Evolutionary conservation across 164 flowering plant genomes (phyloP).

Genomic region (Stephania japonica): DNA sequence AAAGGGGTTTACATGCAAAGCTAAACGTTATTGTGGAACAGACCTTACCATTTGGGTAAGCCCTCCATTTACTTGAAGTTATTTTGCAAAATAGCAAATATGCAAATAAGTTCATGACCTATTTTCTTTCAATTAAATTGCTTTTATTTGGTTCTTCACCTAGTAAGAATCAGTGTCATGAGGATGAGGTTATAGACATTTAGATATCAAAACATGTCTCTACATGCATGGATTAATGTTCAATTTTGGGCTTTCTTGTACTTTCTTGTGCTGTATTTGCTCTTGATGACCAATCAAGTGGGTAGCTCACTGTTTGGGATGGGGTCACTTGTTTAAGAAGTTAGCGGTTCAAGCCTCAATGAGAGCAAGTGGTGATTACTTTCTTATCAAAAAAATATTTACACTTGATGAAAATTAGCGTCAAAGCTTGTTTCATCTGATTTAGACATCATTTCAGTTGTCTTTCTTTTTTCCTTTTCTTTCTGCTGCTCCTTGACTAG

Average conservation of each 20-base stretch:
- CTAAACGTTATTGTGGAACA: slow-evolving; percentile 64
- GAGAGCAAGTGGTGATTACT: too few relatives aligned
- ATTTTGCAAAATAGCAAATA: background rate
- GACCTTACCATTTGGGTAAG: slow-evolving; percentile 67
- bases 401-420: too few relatives aligned
- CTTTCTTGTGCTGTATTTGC: background rate
- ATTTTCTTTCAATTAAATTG: background rate
- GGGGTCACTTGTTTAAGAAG: too few relatives aligned
- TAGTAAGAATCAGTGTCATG: background rate
- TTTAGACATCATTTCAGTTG: background rate
- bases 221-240: background rate
- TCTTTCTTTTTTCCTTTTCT: too few relatives aligned
- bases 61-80: slow-evolving; percentile 3
- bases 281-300: too few relatives aligned
- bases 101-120: background rate
- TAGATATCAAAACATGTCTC: too few relatives aligned
- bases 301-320: too few relatives aligned
- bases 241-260: background rate
- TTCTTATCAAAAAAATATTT: too few relatives aligned
- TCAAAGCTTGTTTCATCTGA: too few relatives aligned
- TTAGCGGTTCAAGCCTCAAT: too few relatives aligned
- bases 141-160: background rate
- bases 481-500: too few relatives aligned
- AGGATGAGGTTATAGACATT: background rate
- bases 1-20: slow-evolving; percentile 72